Percentiles rank a stretch among this genome's conserved stretches.
phyloP scores from a whole-genome alignment of 257 asterid genomes.

The Thymus mandschuricus region DNA sequence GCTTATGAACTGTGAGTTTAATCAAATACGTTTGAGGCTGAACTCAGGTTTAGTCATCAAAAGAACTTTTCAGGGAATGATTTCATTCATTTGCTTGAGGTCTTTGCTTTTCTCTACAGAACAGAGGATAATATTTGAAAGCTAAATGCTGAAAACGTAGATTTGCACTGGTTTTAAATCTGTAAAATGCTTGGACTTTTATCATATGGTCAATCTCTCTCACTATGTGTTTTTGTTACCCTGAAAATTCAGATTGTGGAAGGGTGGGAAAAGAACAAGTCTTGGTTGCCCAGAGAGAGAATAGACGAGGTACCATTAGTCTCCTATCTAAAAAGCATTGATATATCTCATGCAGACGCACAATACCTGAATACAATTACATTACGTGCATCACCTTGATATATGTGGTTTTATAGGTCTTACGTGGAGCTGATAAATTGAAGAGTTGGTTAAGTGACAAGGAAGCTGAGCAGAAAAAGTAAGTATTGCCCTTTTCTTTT shows the following conservation, averaged over 20 bases:
- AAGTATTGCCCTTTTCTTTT: constrained; percentile 36
- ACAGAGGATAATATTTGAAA: neutral
- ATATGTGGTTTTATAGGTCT: constrained; percentile 53
- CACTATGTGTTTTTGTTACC: constrained; percentile 24
- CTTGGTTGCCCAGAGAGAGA: constrained; percentile 90
- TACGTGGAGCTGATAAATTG: constrained; percentile 66
- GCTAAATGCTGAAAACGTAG: neutral
- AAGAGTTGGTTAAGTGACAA: constrained; percentile 85
- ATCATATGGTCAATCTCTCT: constrained; percentile 27
- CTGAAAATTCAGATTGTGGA: constrained; percentile 58
- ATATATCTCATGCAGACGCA: constrained; percentile 16
- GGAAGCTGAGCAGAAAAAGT: constrained; percentile 87
- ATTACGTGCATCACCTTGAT: constrained; percentile 7
- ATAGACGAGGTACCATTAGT: constrained; percentile 71
- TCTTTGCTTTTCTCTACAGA: neutral
- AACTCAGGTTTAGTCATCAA: constrained; percentile 18
- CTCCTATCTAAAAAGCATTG: constrained; percentile 19
- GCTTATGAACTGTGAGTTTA: neutral
- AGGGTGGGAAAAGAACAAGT: constrained; percentile 80
- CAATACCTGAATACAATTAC: neutral
- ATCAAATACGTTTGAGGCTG: constrained; percentile 1
- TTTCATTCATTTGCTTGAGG: neutral
- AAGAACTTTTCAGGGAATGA: constrained; percentile 13
- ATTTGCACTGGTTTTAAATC: constrained; percentile 3
- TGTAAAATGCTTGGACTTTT: constrained; percentile 15